Percentiles rank a stretch among this genome's conserved stretches.
phyloP scores from a whole-genome alignment of 768 basidiomycete species.

The Cyathus striatus region DNA sequence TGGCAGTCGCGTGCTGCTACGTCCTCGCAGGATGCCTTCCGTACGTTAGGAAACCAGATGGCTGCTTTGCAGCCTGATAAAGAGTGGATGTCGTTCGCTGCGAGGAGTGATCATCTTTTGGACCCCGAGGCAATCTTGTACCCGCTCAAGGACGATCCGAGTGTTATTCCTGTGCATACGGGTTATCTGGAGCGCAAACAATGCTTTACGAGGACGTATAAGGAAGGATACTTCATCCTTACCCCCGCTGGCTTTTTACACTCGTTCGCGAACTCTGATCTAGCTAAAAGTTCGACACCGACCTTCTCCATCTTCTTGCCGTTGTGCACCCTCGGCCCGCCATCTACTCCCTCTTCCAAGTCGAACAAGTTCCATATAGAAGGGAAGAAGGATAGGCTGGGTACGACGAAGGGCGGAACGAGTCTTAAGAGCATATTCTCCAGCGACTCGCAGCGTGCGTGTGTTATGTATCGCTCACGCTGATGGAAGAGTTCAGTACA shows the following conservation, averaged over 20 bases:
- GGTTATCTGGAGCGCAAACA: constrained; percentile 95
- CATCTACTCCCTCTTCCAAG: too few species aligned
- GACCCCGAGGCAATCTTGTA: constrained; percentile 75
- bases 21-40: constrained; percentile 72
- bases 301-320: constrained; percentile 89
- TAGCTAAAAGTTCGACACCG: constrained; percentile 49
- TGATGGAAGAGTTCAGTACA: too few species aligned
- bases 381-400: too few species aligned
- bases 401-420: too few species aligned
- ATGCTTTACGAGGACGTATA: constrained; percentile 82
- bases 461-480: too few species aligned
- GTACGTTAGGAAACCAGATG: constrained; percentile 66
- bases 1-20: constrained; percentile 81
- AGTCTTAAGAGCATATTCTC: too few species aligned
- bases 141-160: constrained; percentile 87
- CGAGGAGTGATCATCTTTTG: constrained; percentile 74
- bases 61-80: constrained; percentile 75
- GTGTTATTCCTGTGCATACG: constrained; percentile 78
- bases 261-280: constrained; percentile 80
- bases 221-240: constrained; percentile 86
- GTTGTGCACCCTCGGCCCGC: constrained; percentile 92
- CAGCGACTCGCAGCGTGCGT: too few species aligned
- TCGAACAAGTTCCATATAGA: too few species aligned
- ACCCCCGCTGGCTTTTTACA: constrained; percentile 96
- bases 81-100: constrained; percentile 96